Percentiles rank a stretch among this genome's conserved stretches.
Conservation (phyloP, 768 basidiomycete genomes). For the Serpula lacrymans region DNA sequence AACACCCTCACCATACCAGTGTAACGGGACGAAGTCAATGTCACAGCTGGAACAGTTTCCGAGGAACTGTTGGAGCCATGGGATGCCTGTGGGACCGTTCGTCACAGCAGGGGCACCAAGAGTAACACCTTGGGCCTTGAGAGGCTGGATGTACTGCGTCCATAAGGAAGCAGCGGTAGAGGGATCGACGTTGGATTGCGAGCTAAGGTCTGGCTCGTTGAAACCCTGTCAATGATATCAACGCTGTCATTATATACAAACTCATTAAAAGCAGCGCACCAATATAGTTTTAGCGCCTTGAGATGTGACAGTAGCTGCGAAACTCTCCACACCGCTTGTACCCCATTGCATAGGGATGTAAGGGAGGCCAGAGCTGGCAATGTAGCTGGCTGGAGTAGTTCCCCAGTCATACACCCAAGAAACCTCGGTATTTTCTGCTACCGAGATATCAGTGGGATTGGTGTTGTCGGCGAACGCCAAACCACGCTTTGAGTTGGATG, state of each 20-base stretch:
- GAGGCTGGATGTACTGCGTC: conserved; percentile 35
- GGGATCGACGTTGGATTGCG: conserved; percentile 45
- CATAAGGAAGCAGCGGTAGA: conserved; percentile 37
- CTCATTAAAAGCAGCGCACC: no score
- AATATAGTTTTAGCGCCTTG: conserved; percentile 6
- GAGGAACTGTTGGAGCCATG: conserved; percentile 33
- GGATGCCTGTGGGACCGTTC: conserved; percentile 25
- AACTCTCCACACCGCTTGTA: conserved; percentile 34
- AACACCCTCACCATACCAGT: conserved; percentile 39
- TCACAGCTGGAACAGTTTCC: conserved; percentile 38
- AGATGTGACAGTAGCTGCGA: conserved; percentile 35
- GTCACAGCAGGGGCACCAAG: conserved; percentile 37
- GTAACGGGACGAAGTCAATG: conserved; percentile 48
- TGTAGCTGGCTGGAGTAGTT: conserved; percentile 37
- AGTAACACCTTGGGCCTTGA: conserved; percentile 25
- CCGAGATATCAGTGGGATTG: conserved; percentile 4
- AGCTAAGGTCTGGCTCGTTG: conserved; percentile 34
- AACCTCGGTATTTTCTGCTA: conserved; percentile 6
- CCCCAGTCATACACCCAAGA: conserved; percentile 21
- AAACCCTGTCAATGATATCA: conserved; percentile 22
- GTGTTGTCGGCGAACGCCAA: conserved; percentile 6
- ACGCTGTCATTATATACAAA: no score
- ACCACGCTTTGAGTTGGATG: conserved; percentile 5
- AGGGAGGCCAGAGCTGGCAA: conserved; percentile 37
- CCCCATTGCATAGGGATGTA: conserved; percentile 58